These are phyloP conservation scores for Penicillium fimorum DNA, from an alignment of 495 filamentous ascomycete species.

Conservation along the genomic window DNA sequence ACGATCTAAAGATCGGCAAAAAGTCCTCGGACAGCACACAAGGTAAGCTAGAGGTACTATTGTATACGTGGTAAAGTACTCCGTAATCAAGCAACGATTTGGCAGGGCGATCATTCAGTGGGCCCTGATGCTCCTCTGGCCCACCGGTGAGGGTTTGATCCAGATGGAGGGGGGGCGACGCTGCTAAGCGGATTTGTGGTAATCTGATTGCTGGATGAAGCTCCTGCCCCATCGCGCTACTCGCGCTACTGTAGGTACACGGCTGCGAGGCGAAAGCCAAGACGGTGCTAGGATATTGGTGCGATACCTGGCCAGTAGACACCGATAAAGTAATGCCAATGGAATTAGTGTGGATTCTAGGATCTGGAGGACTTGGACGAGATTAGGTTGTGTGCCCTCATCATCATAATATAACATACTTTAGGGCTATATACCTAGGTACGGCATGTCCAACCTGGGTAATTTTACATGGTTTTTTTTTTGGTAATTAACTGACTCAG, in stretches of 20 bases:
- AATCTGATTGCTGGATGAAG: conserved; percentile 22
- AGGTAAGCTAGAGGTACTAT: not conserved
- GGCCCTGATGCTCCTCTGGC: conserved; percentile 30
- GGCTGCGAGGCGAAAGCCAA: conserved; percentile 26
- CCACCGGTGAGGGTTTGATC: conserved; percentile 34
- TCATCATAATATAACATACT: not conserved
- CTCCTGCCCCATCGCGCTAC: conserved; percentile 9
- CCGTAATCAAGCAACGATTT: conserved; percentile 22
- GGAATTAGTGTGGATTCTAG: not conserved
- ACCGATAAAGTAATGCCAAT: conserved; percentile 8
- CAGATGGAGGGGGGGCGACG: conserved; percentile 19
- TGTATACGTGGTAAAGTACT: not conserved
- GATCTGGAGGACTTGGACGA: not conserved
- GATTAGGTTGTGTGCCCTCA: conserved; percentile 4
- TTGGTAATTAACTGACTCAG: conserved; percentile 15
- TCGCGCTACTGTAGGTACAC: conserved; percentile 35
- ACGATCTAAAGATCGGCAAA: conserved; percentile 15
- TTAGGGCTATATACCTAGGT: conserved; percentile 1
- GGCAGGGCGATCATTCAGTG: conserved; percentile 34
- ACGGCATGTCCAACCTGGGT: not conserved
- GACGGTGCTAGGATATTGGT: conserved; percentile 5
- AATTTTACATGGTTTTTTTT: not conserved
- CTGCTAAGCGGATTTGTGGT: conserved; percentile 9
- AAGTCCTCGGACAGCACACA: not conserved
- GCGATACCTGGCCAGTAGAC: not conserved